These are phyloP conservation scores for Arthrinium puccinioides DNA, from an alignment of 2,329 filamentous ascomycete genomes.

Conservation along the genomic window DNA sequence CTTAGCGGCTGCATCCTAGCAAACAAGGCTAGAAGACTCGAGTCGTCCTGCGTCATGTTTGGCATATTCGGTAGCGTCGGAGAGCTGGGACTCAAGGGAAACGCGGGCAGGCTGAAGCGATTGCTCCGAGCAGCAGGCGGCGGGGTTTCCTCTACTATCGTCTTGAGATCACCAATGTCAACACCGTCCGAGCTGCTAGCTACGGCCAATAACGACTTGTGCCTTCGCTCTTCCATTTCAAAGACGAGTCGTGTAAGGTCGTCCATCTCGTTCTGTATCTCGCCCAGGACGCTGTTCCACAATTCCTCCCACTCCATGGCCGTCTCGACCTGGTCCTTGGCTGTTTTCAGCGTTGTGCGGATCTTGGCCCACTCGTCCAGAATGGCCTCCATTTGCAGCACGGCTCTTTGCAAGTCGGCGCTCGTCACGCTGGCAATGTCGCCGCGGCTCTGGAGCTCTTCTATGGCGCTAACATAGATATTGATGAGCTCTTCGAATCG, in stretches of 20 bases:
- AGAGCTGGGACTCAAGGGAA: constrained; percentile 57
- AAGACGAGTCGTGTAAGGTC: constrained; percentile 76
- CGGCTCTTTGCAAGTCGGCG: constrained; percentile 66
- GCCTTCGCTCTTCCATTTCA: constrained; percentile 94
- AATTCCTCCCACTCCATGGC: constrained; percentile 99
- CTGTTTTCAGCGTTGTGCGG: constrained; percentile 64
- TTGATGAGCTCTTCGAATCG: constrained; percentile 86
- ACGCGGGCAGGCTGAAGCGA: constrained; percentile 61
- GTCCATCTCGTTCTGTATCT: constrained; percentile 83
- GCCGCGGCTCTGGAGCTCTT: constrained; percentile 71
- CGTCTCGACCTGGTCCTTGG: constrained; percentile 88
- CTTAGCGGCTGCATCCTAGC: constrained; percentile 91
- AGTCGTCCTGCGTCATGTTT: constrained; percentile 67
- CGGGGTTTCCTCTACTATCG: constrained; percentile 84
- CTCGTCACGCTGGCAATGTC: constrained; percentile 69
- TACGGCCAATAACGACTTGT: constrained; percentile 67
- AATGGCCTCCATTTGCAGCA: constrained; percentile 84
- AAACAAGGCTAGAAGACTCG: constrained; percentile 80
- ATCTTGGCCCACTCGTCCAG: constrained; percentile 80
- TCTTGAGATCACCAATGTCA: constrained; percentile 86
- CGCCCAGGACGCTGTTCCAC: constrained; percentile 87
- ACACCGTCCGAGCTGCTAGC: constrained; percentile 53
- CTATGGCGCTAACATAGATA: constrained; percentile 90
- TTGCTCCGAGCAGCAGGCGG: constrained; percentile 48
- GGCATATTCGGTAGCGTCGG: constrained; percentile 50